Evolutionary conservation across 345 rosid genomes (phyloP), one percentile per base, ranked within the genome.

Genomic region (Pugionium dolabratum): DNA sequence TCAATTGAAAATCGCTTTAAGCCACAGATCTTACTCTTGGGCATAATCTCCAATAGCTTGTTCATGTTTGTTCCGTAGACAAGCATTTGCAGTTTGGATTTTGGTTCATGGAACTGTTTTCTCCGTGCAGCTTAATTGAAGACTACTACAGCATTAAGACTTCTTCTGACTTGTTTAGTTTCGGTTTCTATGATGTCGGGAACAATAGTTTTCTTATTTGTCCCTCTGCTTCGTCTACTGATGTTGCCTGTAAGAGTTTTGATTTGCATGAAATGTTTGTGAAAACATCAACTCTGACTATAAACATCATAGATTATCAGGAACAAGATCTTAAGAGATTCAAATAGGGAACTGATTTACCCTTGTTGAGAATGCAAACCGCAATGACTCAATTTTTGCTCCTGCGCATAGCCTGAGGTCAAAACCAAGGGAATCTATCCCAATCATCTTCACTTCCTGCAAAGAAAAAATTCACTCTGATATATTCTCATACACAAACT

Each of bases 341-440:
- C 2, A 43, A 34, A 45, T 2, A 32, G 6, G 50, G 37, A 61
- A 44, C 33, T 5, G 10, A 32, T 76, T 53, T 88, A 94, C 99
- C 92, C 79, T 80, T 62, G 83, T 52, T 45, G 62, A 75, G 72
- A 92, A 92, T 64, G 86, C 69, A 75, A 86, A 85, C 55, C 98
- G 86, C 76, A 93, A 68, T 11, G 97, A 85, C 59, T 88, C 86
- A 56, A 94, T 78, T 72, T 88, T 86, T 3, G 90, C 82, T 76
- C 89, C 99, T 59, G 88, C 83, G 54, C 99, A 94, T 69, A 84
- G 85, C 76, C 97, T 85, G 67, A 84, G 67, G 76, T 83, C 86
- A 63, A 93, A 90, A 30, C 98, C 98, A 18, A 88, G 79, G 35
- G 96, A 84, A 79, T 93, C 98, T 39, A 93, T 59, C 37, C 77